Evolutionary conservation across 2,329 filamentous ascomycete species (phyloP).

Genomic region (Sodiomyces alkalinus): DNA sequence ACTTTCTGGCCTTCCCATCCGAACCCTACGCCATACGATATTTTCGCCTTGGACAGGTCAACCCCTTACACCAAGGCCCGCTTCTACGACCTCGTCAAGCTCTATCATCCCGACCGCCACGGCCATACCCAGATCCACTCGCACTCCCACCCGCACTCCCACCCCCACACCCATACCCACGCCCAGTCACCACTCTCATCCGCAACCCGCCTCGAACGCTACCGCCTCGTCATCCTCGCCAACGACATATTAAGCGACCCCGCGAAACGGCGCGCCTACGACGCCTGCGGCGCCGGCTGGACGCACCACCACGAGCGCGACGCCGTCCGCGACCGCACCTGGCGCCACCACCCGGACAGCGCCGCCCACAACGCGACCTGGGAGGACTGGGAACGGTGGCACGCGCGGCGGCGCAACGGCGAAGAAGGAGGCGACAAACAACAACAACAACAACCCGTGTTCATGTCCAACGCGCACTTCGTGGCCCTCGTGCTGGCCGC

Average conservation of each 20-base stretch:
- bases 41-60: constrained; percentile 42
- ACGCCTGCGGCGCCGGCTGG: constrained; percentile 74
- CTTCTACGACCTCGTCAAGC: constrained; percentile 85
- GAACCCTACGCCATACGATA: constrained; percentile 75
- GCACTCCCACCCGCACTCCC: too few species aligned
- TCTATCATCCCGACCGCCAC: constrained; percentile 79
- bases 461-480: constrained; percentile 70
- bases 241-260: constrained; percentile 80
- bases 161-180: constrained; percentile 48
- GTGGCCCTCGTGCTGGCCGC: constrained; percentile 49
- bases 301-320: constrained; percentile 33
- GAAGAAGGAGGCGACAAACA: constrained; percentile 26
- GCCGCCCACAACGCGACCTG: constrained; percentile 70
- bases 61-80: constrained; percentile 66
- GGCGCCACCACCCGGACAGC: constrained; percentile 31
- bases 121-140: constrained; percentile 18
- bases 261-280: constrained; percentile 64
- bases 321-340: constrained; percentile 28
- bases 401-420: constrained; percentile 40
- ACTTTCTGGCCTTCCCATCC: constrained; percentile 33
- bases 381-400: constrained; percentile 92
- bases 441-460: constrained; percentile 34
- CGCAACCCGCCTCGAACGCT: constrained; percentile 64
- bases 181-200: constrained; percentile 22
- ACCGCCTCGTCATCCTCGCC: constrained; percentile 74